Evolutionary conservation across 2,329 filamentous ascomycete species (phyloP).

Genomic region (Fusarium equiseti): DNA sequence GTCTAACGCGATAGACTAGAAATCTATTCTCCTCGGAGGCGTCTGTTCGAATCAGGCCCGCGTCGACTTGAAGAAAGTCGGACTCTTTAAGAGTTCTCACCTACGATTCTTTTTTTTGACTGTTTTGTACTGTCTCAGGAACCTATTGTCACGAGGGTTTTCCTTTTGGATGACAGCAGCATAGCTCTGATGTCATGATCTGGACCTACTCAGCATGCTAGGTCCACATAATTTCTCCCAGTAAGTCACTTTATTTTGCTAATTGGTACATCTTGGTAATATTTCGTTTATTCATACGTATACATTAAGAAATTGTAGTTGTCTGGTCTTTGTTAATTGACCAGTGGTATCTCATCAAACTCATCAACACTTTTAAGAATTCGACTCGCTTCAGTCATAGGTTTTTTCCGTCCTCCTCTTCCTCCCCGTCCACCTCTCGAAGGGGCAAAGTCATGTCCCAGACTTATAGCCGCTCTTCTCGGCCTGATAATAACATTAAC

Average conservation of each 20-base stretch:
- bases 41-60: conserved; percentile 6
- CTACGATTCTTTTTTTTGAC: not conserved
- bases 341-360: conserved; percentile 1
- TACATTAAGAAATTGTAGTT: not conserved
- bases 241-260: no score
- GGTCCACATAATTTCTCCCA: no score
- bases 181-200: no score
- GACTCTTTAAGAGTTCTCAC: not conserved
- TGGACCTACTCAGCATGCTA: no score
- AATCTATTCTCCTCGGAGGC: conserved; percentile 8
- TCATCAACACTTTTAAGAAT: conserved; percentile 26
- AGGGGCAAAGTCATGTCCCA: not conserved
- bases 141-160: no score
- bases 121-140: no score
- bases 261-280: not conserved
- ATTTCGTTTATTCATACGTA: not conserved
- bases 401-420: not conserved
- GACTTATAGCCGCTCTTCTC: conserved; percentile 1
- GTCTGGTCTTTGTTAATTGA: not conserved
- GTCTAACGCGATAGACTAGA: conserved; percentile 8
- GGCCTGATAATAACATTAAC: not conserved
- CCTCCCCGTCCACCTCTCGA: not conserved
- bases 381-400: conserved; percentile 15
- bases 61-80: not conserved
- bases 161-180: no score